These are phyloP conservation scores for Fomes fomentarius DNA, from an alignment of 1,284 basidiomycete species.

Conservation along the genomic window DNA sequence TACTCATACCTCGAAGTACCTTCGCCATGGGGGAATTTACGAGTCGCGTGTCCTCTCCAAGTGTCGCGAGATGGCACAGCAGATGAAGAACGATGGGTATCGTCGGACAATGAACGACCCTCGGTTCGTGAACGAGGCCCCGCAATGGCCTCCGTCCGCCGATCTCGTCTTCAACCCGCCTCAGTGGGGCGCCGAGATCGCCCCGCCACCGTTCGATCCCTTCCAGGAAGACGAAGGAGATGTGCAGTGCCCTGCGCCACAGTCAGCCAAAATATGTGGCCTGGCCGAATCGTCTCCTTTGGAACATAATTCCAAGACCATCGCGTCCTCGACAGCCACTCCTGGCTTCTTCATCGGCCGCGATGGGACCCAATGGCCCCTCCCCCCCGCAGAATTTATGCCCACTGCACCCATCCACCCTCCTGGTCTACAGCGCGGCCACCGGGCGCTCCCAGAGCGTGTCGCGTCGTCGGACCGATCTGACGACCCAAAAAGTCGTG, in stretches of 20 bases:
- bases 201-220: background rate
- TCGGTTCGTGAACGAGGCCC: conserved; percentile 9
- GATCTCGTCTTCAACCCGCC: conserved; percentile 5
- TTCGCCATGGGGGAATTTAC: background rate
- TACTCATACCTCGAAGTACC: background rate
- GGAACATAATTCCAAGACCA: background rate
- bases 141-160: conserved; percentile 11
- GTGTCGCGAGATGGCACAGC: background rate
- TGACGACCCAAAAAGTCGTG: background rate
- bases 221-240: background rate
- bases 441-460: background rate
- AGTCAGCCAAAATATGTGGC: background rate
- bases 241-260: background rate
- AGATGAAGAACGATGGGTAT: background rate
- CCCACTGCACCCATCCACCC: background rate
- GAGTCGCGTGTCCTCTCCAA: background rate
- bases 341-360: conserved; percentile 11
- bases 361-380: conserved; percentile 15
- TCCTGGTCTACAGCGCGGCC: background rate
- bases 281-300: background rate
- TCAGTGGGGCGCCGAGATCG: background rate
- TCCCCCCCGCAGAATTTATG: conserved; percentile 18
- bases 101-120: background rate
- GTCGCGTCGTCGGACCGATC: background rate
- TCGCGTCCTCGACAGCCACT: background rate